These are phyloP conservation scores for Aurifilum marmelostoma DNA, from an alignment of 2,329 filamentous ascomycete genomes.

Conservation along the genomic window DNA sequence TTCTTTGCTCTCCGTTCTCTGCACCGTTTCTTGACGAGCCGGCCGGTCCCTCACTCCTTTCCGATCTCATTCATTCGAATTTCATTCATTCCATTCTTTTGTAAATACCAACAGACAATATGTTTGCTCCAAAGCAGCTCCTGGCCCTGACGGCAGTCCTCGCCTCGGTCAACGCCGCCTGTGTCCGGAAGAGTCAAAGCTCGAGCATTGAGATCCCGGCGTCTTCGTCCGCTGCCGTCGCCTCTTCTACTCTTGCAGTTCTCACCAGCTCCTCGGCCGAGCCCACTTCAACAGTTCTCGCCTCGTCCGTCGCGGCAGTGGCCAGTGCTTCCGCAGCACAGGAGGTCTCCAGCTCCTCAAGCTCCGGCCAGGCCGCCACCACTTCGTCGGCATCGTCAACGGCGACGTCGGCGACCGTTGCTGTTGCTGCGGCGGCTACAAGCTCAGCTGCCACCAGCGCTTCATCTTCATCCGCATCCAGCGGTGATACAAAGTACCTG, in stretches of 20 bases:
- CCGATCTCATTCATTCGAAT: background rate
- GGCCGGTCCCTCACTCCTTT: conserved; percentile 13
- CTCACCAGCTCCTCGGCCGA: background rate
- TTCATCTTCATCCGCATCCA: conserved; percentile 4
- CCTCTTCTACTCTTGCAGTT: conserved; percentile 8
- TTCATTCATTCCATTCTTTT: background rate
- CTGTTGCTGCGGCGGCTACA: conserved; percentile 15
- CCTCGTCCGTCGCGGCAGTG: background rate
- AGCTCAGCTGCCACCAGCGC: conserved; percentile 4
- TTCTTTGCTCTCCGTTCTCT: conserved; percentile 14
- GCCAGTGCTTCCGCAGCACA: conserved; percentile 3
- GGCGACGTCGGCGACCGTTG: background rate
- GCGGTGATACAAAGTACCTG: conserved; percentile 27
- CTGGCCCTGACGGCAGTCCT: conserved; percentile 19
- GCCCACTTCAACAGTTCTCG: background rate
- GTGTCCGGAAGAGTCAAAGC: conserved; percentile 15
- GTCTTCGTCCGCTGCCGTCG: conserved; percentile 8
- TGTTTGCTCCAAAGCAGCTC: conserved; percentile 25
- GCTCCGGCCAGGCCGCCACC: background rate
- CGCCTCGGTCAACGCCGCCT: conserved; percentile 23
- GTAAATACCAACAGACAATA: conserved; percentile 13
- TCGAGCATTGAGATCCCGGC: conserved; percentile 2
- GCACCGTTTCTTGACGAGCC: background rate
- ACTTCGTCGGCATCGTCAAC: conserved; percentile 1
- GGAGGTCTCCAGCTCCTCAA: background rate